These are phyloP conservation scores for Thermomucor indicae-seudaticae DNA, from an alignment of 371 early-diverging fungal species.

Conservation along the genomic window DNA sequence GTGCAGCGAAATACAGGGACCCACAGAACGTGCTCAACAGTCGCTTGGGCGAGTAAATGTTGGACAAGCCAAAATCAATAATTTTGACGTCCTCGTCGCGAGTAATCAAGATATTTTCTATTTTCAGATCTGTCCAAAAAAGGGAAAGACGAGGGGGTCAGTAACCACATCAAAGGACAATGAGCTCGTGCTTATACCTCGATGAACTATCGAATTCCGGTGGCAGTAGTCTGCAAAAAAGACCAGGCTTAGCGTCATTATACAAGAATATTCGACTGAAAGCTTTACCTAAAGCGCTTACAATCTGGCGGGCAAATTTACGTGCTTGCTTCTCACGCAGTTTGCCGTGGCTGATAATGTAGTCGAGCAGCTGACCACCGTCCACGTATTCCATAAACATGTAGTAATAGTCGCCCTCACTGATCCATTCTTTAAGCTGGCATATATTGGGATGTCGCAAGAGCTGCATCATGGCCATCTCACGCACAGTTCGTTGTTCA, in stretches of 20 bases:
- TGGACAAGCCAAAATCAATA: conserved; percentile 89
- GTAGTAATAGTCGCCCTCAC: conserved; percentile 74
- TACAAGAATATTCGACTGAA: not conserved
- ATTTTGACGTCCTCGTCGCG: conserved; percentile 55
- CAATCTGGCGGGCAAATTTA: conserved; percentile 73
- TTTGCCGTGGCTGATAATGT: conserved; percentile 67
- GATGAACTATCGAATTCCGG: conserved; percentile 68
- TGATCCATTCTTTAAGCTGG: conserved; percentile 70
- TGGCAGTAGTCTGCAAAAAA: conserved; percentile 49
- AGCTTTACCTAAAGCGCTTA: conserved; percentile 66
- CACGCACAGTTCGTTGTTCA: conserved; percentile 75
- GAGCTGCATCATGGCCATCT: conserved; percentile 75
- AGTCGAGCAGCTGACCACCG: conserved; percentile 75
- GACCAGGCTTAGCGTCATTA: too few relatives aligned
- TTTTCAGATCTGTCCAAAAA: conserved; percentile 81
- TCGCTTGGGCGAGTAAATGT: conserved; percentile 65
- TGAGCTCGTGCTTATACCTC: conserved; percentile 35
- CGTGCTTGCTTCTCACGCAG: conserved; percentile 71
- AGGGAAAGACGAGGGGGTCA: conserved; percentile 57
- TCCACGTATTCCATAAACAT: conserved; percentile 83
- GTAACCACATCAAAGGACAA: conserved; percentile 1
- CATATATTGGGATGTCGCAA: conserved; percentile 77
- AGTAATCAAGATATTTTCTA: conserved; percentile 85
- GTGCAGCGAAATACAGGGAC: conserved; percentile 78
- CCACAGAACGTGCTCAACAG: conserved; percentile 81